phyloP scores from a whole-genome alignment of 208 protist species.

The Acanthamoeba lenticulata region DNA sequence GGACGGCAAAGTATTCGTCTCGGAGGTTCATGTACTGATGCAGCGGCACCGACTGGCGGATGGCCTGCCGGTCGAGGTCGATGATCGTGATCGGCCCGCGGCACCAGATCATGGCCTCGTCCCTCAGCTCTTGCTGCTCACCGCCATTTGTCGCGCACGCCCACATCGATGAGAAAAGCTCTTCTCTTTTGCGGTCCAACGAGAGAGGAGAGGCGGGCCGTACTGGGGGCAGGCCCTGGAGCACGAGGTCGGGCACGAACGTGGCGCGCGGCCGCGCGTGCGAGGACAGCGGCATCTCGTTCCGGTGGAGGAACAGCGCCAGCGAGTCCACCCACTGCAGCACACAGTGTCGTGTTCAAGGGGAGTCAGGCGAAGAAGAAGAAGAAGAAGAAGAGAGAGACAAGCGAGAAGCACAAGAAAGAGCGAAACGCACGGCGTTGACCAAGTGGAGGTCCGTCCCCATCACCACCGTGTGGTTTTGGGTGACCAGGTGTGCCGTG shows the following conservation, averaged over 20 bases:
- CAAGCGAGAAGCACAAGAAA: too few species aligned
- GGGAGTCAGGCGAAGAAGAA: too few species aligned
- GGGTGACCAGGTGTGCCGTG: conserved; percentile 62
- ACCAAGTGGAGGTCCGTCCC: conserved; percentile 28
- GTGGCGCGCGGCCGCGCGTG: background rate
- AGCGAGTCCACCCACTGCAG: conserved; percentile 60
- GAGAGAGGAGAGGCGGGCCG: background rate
- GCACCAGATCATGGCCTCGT: conserved; percentile 60
- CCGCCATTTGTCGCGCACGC: background rate
- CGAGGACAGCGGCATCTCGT: background rate
- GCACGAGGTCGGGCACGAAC: conserved; percentile 61
- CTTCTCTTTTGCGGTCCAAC: background rate
- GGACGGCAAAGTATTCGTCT: background rate
- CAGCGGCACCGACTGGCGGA: conserved; percentile 52
- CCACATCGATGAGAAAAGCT: background rate
- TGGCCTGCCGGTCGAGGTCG: conserved; percentile 48
- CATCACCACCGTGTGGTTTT: conserved; percentile 57
- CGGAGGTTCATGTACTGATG: background rate
- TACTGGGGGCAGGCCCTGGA: conserved; percentile 49
- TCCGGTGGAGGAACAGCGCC: conserved; percentile 29
- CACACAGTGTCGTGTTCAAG: too few species aligned
- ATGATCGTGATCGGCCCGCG: conserved; percentile 29
- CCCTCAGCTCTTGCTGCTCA: background rate
- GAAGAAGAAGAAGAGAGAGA: too few species aligned
- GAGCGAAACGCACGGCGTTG: background rate